phyloP scores from a whole-genome alignment of 495 filamentous ascomycete species.

The Evernia prunastri region DNA sequence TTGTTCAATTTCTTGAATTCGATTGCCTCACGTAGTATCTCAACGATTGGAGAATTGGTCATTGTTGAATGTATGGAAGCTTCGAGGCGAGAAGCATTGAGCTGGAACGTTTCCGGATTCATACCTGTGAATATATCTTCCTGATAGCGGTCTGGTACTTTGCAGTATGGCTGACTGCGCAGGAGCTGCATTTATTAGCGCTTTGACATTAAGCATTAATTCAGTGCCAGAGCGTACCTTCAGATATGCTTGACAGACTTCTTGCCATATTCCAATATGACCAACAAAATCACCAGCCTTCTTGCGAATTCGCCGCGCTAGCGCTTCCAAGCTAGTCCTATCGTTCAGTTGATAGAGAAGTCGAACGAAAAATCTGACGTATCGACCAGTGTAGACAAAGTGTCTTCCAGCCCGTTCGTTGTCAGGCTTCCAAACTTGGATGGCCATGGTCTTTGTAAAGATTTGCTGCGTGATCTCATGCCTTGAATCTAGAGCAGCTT shows the following conservation, averaged over 20 bases:
- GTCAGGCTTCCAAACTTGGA: constrained; percentile 95
- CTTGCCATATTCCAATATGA: constrained; percentile 79
- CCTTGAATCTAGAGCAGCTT: constrained; percentile 57
- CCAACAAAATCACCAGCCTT: constrained; percentile 78
- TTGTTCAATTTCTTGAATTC: constrained; percentile 90
- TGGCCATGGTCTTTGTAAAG: constrained; percentile 88
- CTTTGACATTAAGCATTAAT: no score
- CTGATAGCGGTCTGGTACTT: constrained; percentile 58
- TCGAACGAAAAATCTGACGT: constrained; percentile 71
- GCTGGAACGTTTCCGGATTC: constrained; percentile 71
- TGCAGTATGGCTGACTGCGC: constrained; percentile 49
- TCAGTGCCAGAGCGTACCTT: constrained; percentile 32
- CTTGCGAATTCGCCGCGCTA: constrained; percentile 76
- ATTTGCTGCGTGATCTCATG: constrained; percentile 75
- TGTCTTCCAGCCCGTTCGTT: constrained; percentile 85
- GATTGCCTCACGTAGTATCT: constrained; percentile 69
- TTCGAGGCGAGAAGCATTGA: constrained; percentile 51
- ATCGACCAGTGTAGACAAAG: constrained; percentile 87
- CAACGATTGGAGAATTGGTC: constrained; percentile 45
- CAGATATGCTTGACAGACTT: constrained; percentile 66
- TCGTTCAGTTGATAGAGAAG: constrained; percentile 74
- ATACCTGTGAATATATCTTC: constrained; percentile 79
- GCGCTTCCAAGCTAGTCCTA: constrained; percentile 65
- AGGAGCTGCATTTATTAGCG: constrained; percentile 45
- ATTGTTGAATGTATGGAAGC: constrained; percentile 40